Percentiles rank a stretch among this genome's conserved stretches.
Evolutionary conservation across 768 basidiomycete species (phyloP).

Genomic region (Termitomyces sp.): DNA sequence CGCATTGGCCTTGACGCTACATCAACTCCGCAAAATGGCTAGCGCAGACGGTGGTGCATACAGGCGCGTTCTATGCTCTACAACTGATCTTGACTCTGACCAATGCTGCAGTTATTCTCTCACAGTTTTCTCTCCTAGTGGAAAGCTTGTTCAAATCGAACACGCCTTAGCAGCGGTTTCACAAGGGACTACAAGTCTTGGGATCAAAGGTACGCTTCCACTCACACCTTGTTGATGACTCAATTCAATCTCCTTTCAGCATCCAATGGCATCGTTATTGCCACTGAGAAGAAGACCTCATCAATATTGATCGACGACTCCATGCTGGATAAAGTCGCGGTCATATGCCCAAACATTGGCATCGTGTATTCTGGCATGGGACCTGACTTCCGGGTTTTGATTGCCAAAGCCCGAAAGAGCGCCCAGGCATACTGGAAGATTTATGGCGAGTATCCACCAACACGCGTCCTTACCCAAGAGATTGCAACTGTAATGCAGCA

Average conservation of each 20-base stretch:
- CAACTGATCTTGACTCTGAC: constrained; percentile 13
- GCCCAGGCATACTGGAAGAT: constrained; percentile 99
- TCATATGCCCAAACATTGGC: constrained; percentile 98
- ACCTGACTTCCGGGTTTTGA: constrained; percentile 94
- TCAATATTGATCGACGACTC: constrained; percentile 98
- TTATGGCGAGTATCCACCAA: constrained; percentile 97
- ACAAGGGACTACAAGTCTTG: constrained; percentile 93
- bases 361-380: constrained; percentile 99
- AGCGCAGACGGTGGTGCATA: constrained; percentile 81
- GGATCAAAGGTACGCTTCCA: constrained; percentile 85
- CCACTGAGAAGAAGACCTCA: constrained; percentile 98
- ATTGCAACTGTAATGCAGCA: constrained; percentile 98
- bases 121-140: constrained; percentile 98
- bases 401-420: constrained; percentile 93
- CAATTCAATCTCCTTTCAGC: constrained; percentile 43
- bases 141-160: constrained; percentile 99
- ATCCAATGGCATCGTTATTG: constrained; percentile 98
- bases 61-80: constrained; percentile 41
- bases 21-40: constrained; percentile 49
- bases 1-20: constrained; percentile 1
- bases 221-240: constrained; percentile 15
- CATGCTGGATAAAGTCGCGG: constrained; percentile 95
- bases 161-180: constrained; percentile 97
- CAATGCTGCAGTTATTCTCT: constrained; percentile 79
- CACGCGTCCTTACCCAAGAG: constrained; percentile 93